Base-by-base conservation (phyloP, 805 yeast genomes). In the Yamadazyma scolyti region DNA sequence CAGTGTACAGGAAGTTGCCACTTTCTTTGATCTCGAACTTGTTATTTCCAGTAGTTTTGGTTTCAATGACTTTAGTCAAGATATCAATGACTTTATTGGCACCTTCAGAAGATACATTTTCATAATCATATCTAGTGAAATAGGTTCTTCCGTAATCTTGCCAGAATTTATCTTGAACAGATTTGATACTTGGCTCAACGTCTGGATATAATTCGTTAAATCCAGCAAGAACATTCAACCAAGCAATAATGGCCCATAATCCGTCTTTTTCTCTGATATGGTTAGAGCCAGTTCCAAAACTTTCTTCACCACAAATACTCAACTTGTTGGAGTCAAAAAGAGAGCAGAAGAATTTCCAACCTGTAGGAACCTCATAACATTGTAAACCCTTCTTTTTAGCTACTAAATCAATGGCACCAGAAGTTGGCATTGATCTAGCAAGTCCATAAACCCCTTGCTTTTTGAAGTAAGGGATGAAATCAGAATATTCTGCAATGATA, bases 201-300 rank as follows among this genome's bases (percentile, higher is more conserved):
- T 65, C 67, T 30, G 86, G 82, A 51, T 79, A 70, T 30, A 64
- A 53, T 48, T 72, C 67, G 49, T 78, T 77, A 56, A 82, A 88
- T 27, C 81, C 86, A 15, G 97, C 97, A 51, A 90, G 72, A 33
- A 90, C 87, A 52, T 93, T 93, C 53, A 93, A 75, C 98, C 98
- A 90, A 5, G 97, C 97, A 40, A 87, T 75, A 50, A 90, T 77
- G 21, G 97, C 97, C 98, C 98, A 90, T 39, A 90, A 62, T 39
- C 98, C 98, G 62, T 90, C 98, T 61, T 90, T 90, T 61, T 90
- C 98, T 57, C 98, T 82, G 44, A 93, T 83, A 55, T 90, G 98
- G 65, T 90, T 83, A 12, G 97, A 88, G 26, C 98, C 98, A 17
- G 98, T 90, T 52, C 98, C 98, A 50, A 90, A 90, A 18, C 95